Conservation (phyloP, 176 grass and related monocot species). For the Triticum monococcum region DNA sequence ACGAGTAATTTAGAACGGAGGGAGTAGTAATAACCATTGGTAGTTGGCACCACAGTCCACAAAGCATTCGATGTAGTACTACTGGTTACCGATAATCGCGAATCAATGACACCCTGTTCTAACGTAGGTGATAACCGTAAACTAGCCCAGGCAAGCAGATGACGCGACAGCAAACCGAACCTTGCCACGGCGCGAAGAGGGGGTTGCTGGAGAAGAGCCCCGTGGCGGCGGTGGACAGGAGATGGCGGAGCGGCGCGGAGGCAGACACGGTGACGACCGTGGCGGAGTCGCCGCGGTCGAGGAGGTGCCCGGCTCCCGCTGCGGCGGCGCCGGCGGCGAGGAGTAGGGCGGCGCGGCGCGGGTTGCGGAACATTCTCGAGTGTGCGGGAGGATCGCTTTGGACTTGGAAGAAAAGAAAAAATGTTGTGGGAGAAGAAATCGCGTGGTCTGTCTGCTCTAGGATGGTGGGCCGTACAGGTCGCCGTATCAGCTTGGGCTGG, state of each 20-base stretch:
- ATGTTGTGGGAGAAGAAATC: background rate
- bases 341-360: constrained; percentile 32
- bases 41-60: background rate
- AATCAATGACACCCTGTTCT: background rate
- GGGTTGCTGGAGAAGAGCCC: background rate
- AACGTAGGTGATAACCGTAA: background rate
- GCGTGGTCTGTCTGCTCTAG: background rate
- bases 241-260: constrained; percentile 2
- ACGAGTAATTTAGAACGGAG: too few species aligned
- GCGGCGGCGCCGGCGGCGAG: constrained; percentile 3
- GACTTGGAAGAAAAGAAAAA: background rate
- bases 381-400: constrained; percentile 2
- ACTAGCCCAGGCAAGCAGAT: background rate
- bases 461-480: background rate
- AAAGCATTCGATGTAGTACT: background rate
- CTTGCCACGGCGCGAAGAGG: constrained; percentile 16
- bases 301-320: background rate
- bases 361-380: constrained; percentile 26
- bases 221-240: constrained; percentile 9
- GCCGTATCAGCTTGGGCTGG: background rate
- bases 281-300: background rate
- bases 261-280: background rate
- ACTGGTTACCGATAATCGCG: background rate
- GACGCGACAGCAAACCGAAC: background rate
- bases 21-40: background rate